Evolutionary conservation across 768 basidiomycete genomes (phyloP), one percentile per base, ranked within the genome.

Genomic region (Tricholomella constricta): DNA sequence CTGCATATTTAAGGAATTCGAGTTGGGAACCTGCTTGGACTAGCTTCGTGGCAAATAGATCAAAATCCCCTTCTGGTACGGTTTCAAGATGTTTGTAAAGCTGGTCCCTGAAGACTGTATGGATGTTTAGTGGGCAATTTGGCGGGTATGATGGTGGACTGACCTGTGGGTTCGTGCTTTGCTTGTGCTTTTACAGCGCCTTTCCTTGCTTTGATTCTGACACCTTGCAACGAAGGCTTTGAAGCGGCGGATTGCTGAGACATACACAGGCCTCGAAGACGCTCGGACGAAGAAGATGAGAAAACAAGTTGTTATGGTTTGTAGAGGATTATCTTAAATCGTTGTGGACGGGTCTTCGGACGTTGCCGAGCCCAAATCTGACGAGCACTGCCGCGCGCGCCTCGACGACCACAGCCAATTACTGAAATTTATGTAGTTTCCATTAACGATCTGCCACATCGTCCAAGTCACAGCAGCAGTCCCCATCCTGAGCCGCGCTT

Each of bases 1-100:
- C 94, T 73, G 93, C 91, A 86, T 98, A 98, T 77, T 97, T 97
- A 72, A 95, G 85, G 66, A 85, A 88, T 74, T 99, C 97, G 70
- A 99, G 89, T 44, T 91, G 87, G 22, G 88, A 85, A 37, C 95
- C 96, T 51, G 95, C 94, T 71, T 90, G 88, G 62, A 94, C 82
- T 64, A 99, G 84, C 73, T 93, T 93, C 64, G 84, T 80, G 40
- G 86, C 72, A 69, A 89, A 86, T 11, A 82, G 77, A 60, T 96
- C 94, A 69, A 93, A 94, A 66, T 94, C 92, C 69, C 78, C 81
- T 51, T 80, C 79, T 20, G 82, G 79, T 42, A 92, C 86, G 25
- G 89, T 86, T 76, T 94, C 91, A 41, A 96, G 82, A 62, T 94
- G 86, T 72, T 93, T 93, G 72, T 88, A 90, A 60, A 96, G 86